Evolutionary conservation across 2,329 filamentous ascomycete species (phyloP), one percentile per base, ranked within the genome.

Genomic region (Cercospora brassicicola): DNA sequence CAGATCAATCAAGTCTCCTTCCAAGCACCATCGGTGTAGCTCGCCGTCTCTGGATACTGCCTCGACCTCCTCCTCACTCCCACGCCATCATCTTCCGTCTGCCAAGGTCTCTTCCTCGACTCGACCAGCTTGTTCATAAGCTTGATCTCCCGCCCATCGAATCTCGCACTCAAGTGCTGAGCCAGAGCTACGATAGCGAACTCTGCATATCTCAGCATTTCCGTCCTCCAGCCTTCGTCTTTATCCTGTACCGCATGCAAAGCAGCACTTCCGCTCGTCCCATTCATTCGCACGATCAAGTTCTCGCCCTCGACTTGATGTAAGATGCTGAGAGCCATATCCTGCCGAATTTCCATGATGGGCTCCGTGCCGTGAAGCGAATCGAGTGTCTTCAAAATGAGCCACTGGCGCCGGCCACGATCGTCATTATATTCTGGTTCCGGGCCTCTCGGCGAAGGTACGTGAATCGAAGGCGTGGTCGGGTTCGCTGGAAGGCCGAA

Each of bases 121-220:
- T 62, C 59, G 13, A 62, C 59, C 36, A 62, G 31, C 59, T 62
- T 45, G n/a, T 51, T 51, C n/a, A 48, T 30, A 7, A 62, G 26
- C 23, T 26, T 45, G 4, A 62, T 23, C n/a, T 62, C 59, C 59
- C 23, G 36, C 15, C 59, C 53, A 45, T 31, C 62, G 39, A 64
- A 64, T 6, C 55, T 33, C 20, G 45, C 53, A 36, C 23, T 45
- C 31, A 59, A 18, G 36, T 64, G 53, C 26, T 65, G 63, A 6
- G 63, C 63, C 36, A 60, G 15, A 33, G 23, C 39, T 9, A 65
- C 56, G 48, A 65, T 51, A 5, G 55, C 63, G 30, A 65, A 60
- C 11, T 36, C 33, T 11, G 42, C 56, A 31, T 33, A 59, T 26
- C 15, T 36, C 55, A 60, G 28, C 63, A 65, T 65, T 36, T 60